Base-by-base conservation (phyloP, 2,329 filamentous ascomycete species). In the Gyromitra esculenta region DNA sequence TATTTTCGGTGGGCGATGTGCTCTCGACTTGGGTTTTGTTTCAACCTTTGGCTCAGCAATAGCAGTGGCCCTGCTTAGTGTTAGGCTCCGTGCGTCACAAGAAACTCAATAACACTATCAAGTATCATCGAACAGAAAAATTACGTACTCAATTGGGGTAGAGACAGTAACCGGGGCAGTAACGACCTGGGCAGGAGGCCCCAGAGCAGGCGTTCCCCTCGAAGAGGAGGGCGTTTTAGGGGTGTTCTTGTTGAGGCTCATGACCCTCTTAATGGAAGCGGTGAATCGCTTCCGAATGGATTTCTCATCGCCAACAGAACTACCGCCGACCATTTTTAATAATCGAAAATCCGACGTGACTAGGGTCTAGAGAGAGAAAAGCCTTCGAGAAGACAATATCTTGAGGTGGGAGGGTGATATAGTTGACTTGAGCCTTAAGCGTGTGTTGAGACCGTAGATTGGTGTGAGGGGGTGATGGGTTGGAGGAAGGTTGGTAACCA, bases 281-380 rank as follows among this genome's bases (percentile, higher is more conserved):
- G 76, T 64, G 52, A 79, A 67, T 8, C 78, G 67, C 65, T 69
- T 76, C 57, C 78, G 69, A 39, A 79, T 75, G 25, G 77, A 79
- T 35, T 70, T 78, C 63, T 73, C 77, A 56, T 71, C 73, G n/a
- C 66, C 75, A 56, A 15, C 56, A 31, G 72, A 67, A 66, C 63
- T 74, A 48, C 66, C 48, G 7, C 76, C 76, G 8, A 63, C 73
- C 76, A 78, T 78, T 37, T 68, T 74, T 15, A 21, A 35, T 65
- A 31, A 57, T 31, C 9, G 71, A 48, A n/a, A 4, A n/a, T 37
- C 41, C 37, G n/a, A 39, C 59, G 43, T 35, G 3, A 8, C 48
- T 69, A 37, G n/a, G 25, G n/a, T 43, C 48, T 41, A 54, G 37
- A 25, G 5, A 21, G 15, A n/a, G 57, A 37, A 18, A 5, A 37